Conservation (phyloP, 768 basidiomycete species). For the Clitopilus hobsonii region DNA sequence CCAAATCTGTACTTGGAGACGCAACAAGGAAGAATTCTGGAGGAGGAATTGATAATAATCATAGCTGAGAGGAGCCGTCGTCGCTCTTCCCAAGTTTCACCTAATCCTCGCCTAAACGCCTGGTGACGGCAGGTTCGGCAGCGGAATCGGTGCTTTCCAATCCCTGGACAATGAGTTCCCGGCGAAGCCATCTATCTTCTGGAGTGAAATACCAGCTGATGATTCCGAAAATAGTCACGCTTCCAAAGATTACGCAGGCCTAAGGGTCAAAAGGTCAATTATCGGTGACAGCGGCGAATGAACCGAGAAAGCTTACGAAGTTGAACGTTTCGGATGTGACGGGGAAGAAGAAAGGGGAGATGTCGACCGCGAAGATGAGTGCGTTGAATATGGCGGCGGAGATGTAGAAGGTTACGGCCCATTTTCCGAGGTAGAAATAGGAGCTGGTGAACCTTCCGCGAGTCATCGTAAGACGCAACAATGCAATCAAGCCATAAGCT, state of each 20-base stretch:
- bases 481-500: conserved; percentile 78
- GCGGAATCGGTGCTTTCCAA: conserved; percentile 25
- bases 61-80: neutral
- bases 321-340: conserved; percentile 76
- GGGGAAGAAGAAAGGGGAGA: conserved; percentile 88
- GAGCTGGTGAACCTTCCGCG: conserved; percentile 70
- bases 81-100: neutral
- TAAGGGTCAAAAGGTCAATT: conserved; percentile 19
- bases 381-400: conserved; percentile 68
- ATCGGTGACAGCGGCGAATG: neutral
- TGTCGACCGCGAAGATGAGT: conserved; percentile 68
- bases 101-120: neutral
- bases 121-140: neutral
- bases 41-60: neutral
- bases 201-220: conserved; percentile 78
- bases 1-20: neutral
- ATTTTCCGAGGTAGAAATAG: conserved; percentile 66
- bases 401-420: conserved; percentile 64
- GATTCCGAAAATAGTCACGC: conserved; percentile 74
- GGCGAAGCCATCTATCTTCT: conserved; percentile 74
- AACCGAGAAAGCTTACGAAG: conserved; percentile 51
- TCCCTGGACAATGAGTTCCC: conserved; percentile 53
- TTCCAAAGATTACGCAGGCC: conserved; percentile 76
- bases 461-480: conserved; percentile 74
- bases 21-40: neutral